phyloP scores from a whole-genome alignment of 441 rosid genomes.

The Isatis lusitanica region DNA sequence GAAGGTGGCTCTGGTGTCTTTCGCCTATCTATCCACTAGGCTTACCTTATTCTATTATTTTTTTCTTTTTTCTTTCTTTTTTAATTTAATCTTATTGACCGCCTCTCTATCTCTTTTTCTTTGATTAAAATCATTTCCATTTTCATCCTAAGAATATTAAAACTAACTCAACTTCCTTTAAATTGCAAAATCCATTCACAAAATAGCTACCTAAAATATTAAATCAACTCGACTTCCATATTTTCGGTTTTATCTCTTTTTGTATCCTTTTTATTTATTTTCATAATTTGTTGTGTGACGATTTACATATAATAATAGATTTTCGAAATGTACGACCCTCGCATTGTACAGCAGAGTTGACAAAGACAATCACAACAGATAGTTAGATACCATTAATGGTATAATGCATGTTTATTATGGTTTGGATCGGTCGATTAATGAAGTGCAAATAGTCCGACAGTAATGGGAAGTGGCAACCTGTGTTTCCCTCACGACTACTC shows the following conservation, averaged over 20 bases:
- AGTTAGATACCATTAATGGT: constrained; percentile 8
- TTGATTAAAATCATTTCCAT: neutral
- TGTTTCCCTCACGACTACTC: constrained; percentile 30
- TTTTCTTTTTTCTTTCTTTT: too few relatives aligned
- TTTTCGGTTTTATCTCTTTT: neutral
- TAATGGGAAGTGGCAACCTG: constrained; percentile 33
- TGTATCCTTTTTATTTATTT: neutral
- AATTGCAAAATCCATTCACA: neutral
- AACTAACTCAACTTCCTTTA: neutral
- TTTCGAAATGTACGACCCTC: neutral
- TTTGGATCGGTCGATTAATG: constrained; percentile 6
- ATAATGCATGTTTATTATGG: constrained; percentile 21
- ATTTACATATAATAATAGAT: neutral
- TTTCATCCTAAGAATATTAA: neutral
- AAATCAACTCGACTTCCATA: neutral
- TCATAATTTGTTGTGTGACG: neutral
- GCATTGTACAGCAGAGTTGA: constrained; percentile 4
- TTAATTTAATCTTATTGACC: constrained; percentile 4
- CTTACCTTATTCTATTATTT: constrained; percentile 31
- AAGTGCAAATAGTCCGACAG: neutral
- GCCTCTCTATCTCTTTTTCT: neutral
- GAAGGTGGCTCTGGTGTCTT: constrained; percentile 39
- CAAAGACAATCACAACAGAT: neutral
- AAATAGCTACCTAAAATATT: neutral
- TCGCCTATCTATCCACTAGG: constrained; percentile 41